Evolutionary conservation across 2,329 filamentous ascomycete species (phyloP), one percentile per base, ranked within the genome.

Genomic region (Fusarium vanettenii): DNA sequence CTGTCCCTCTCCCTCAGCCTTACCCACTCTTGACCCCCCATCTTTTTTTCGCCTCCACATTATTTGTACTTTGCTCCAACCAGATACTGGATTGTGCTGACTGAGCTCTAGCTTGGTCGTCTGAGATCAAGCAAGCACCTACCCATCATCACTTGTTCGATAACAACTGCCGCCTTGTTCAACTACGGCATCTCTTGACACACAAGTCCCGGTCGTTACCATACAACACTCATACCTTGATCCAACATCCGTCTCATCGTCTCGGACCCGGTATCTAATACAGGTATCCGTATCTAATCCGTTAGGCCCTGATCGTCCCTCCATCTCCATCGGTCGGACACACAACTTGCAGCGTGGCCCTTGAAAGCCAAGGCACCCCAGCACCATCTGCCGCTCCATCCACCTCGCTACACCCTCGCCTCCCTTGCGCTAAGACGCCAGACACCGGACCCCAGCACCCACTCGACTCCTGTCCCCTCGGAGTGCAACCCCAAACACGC

Each of bases 21-120:
- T 74, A 74, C 69, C 71, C 66, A 69, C 64, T 22, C 61, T 59
- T 62, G 48, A 60, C 22, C 43, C 67, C 72, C 72, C 62, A 66
- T 62, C 68, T 72, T 72, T 66, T 66, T 63, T 60, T 63, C 66
- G 41, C 66, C 73, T 74, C 72, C 72, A 61, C 72, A 73, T 33
- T 31, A 56, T 27, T 45, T 29, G 25, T 56, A 41, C n/a, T 60
- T 48, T 60, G 59, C 66, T 67, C 37, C 64, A 66, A 66, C 63
- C 71, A 50, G 55, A 61, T 62, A 64, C 48, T 73, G 69, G 60
- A 65, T 62, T 64, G 61, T 68, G 61, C 66, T 68, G 61, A 68
- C 64, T 43, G 59, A 52, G 35, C 52, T 39, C 25, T 27, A 48
- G 43, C 64, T 59, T 64, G 37, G 18, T 31, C 48, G 8, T 33